Evolutionary conservation across 306 rosid genomes (phyloP).

Genomic region (Sicyos edulis): DNA sequence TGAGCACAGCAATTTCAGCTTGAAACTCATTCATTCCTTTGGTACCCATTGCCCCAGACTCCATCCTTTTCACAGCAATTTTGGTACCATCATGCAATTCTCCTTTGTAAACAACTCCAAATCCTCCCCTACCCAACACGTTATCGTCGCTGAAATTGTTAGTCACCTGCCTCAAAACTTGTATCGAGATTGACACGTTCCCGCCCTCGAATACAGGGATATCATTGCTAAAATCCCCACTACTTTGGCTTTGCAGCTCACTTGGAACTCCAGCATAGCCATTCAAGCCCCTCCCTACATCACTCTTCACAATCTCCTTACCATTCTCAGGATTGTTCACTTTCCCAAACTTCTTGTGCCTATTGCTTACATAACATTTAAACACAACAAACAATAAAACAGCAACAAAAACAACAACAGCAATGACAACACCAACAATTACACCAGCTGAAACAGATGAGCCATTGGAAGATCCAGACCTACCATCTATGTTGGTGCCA

Average conservation of each 20-base stretch:
- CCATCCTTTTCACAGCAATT: constrained; percentile 90
- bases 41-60: constrained; percentile 52
- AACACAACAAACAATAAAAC: constrained; percentile 50
- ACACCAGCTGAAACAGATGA: constrained; percentile 37
- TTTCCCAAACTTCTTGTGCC: constrained; percentile 49
- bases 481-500: constrained; percentile 27
- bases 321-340: constrained; percentile 52
- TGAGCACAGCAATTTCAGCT: constrained; percentile 82
- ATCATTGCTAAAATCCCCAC: constrained; percentile 45
- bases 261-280: constrained; percentile 60
- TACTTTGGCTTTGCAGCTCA: constrained; percentile 67
- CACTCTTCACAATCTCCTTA: constrained; percentile 43
- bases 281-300: constrained; percentile 38
- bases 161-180: constrained; percentile 61
- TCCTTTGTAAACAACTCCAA: constrained; percentile 86
- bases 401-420: constrained; percentile 42
- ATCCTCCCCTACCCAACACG: constrained; percentile 82
- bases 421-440: constrained; percentile 59
- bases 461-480: constrained; percentile 17
- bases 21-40: constrained; percentile 82
- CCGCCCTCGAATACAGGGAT: constrained; percentile 63
- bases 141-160: constrained; percentile 67
- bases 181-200: constrained; percentile 57
- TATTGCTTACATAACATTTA: constrained; percentile 46
- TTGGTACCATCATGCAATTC: constrained; percentile 76